These are phyloP conservation scores for Picea sitchensis DNA, from an alignment of 75 land plant genomes.

Conservation along the genomic window DNA sequence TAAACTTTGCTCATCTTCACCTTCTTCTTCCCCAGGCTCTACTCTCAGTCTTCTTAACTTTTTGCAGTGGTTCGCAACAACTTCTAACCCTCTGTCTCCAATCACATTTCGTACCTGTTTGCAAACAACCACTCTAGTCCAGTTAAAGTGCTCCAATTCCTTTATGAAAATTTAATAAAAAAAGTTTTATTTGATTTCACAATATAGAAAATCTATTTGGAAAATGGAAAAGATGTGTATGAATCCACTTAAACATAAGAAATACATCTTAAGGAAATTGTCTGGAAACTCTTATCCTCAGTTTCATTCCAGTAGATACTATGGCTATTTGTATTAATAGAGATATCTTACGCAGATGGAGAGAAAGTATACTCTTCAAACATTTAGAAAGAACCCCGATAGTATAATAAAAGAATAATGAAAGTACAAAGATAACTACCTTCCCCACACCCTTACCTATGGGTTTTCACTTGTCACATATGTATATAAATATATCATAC, in stretches of 20 bases:
- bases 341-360: background rate
- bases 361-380: too few species aligned
- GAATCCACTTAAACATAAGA: background rate
- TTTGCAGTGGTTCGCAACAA: conserved; percentile 27
- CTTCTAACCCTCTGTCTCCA: conserved; percentile 39
- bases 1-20: conserved; percentile 8
- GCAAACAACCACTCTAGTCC: background rate
- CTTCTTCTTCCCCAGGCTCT: conserved; percentile 21
- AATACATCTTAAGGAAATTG: background rate
- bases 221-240: background rate
- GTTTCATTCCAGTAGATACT: background rate
- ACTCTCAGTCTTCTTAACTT: conserved; percentile 37
- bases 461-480: background rate
- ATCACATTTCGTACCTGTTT: conserved; percentile 33
- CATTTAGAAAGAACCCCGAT: too few species aligned
- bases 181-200: too few species aligned
- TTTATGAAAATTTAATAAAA: background rate
- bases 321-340: background rate
- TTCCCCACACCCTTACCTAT: background rate
- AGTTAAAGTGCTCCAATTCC: background rate
- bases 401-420: too few species aligned
- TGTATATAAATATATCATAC: background rate
- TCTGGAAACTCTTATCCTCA: background rate
- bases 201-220: background rate
- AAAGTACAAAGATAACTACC: background rate